Evolutionary conservation across 768 basidiomycete genomes (phyloP), one percentile per base, ranked within the genome.

Genomic region (Amyloporia xantha): DNA sequence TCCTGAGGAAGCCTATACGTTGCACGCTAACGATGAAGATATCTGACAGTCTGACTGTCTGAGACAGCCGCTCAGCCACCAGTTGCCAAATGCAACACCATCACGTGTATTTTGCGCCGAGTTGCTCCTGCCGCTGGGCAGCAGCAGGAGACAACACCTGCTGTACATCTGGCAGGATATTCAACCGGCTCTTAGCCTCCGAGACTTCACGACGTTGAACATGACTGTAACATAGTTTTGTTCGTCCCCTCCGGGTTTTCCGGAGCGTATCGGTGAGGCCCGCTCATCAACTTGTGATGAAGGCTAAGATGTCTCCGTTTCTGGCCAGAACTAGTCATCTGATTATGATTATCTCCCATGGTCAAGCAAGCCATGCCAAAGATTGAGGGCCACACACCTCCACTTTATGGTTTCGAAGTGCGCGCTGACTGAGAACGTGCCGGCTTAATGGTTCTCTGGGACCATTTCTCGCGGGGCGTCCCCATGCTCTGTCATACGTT

Each of bases 61-160:
- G n/a, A n/a, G n/a, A n/a, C n/a, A n/a, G n/a, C n/a, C n/a, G 11
- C 42, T 15, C 44, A 36, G 44, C 44, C 44, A 45, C 44, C 6
- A 23, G 38, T 27, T 9, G 13, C 30, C 30, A 17, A 17, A 45
- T 20, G 12, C 24, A 19, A 33, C 30, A 36, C 2, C 5, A 23
- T 6, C 44, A 45, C 44, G 44, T 45, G 44, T 3, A 17, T 5
- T 5, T 23, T 27, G 44, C 44, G 44, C 44, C 30, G 44, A 45
- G 20, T 35, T 45, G 27, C 30, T 36, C 44, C 30, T 45, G 7
- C 30, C 25, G 24, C 24, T 19, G 17, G 24, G 24, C 23, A 19
- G 17, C n/a, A n/a, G n/a, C n/a, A n/a, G n/a, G n/a, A n/a, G n/a
- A n/a, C n/a, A n/a, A n/a, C n/a, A n/a, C n/a, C n/a, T n/a, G n/a